Conservation (phyloP, 2,329 filamentous ascomycete genomes). For the Alternaria triticina region DNA sequence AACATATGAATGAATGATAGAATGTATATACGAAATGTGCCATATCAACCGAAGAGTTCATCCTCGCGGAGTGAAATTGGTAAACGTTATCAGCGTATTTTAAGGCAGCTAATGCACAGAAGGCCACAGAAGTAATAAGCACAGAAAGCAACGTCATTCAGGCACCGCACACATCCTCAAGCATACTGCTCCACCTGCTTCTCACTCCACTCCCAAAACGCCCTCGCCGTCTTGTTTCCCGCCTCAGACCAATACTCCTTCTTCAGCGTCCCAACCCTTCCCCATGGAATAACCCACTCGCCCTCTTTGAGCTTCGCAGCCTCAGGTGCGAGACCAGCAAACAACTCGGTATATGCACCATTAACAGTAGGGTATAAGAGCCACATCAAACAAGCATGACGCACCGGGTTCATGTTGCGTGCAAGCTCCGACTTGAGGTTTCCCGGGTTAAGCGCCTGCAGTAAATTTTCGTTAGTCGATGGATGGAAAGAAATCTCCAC, state of each 20-base stretch:
- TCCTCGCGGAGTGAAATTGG: not conserved
- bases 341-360: constrained; percentile 36
- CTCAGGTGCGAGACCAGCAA: constrained; percentile 27
- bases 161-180: constrained; percentile 1
- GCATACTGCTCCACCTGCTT: constrained; percentile 31
- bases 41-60: not conserved
- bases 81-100: not conserved
- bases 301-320: constrained; percentile 34
- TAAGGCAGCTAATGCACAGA: not conserved
- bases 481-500: not conserved
- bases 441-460: constrained; percentile 48
- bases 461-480: not conserved
- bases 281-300: constrained; percentile 57
- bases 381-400: not conserved
- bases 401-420: constrained; percentile 36
- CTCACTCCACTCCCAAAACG: constrained; percentile 57
- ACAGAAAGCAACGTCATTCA: not conserved
- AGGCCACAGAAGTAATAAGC: not conserved
- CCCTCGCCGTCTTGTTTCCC: constrained; percentile 40
- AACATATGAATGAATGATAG: not conserved
- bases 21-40: not conserved
- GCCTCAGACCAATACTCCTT: constrained; percentile 36
- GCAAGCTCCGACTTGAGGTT: constrained; percentile 38
- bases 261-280: constrained; percentile 33
- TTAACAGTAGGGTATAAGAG: constrained; percentile 18